Evolutionary conservation across 164 flowering plant genomes (phyloP), one percentile per base, ranked within the genome.

Genomic region (Berberis thunbergii): DNA sequence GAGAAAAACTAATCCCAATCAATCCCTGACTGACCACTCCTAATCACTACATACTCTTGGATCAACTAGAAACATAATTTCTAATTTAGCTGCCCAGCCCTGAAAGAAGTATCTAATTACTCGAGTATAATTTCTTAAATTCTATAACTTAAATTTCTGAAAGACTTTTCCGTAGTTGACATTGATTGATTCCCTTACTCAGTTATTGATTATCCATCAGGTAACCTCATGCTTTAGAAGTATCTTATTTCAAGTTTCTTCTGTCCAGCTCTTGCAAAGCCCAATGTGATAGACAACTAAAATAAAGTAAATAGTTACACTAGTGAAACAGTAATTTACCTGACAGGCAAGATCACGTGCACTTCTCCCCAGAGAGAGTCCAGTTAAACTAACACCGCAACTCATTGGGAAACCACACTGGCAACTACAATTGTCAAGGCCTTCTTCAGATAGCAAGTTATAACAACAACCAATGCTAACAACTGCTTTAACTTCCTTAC

Each of bases 381-480:
- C 76, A 60, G 69, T 26, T 59, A 75, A 70, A 68, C 70, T 82
- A 60, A 81, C 77, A 70, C 82, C 87, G 59, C 6, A 59, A 67
- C 97, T 93, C 78, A 86, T 41, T 64, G 96, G 98, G 76, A 86
- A 93, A 55, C 96, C 96, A 74, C 70, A 76, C 2, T 64, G 76
- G 45, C 64, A 61, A 69, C 61, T 61, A n/a, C 53, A 44, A 57
- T 66, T 64, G 26, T 68, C 74, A 57, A 9, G 46, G 44, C 71
- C 75, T 49, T 79, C 83, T 74, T 87, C 91, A 40, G 98, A 80
- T 43, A 88, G 72, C 63, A 93, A 77, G 78, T 93, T 89, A 79
- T 93, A 92, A 78, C 98, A 93, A 67, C 98, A 93, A 44, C 98
- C 98, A 50, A 93, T 70, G 77, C 91, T 89, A 63, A 93, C 73